These are phyloP conservation scores for Plantago coronopus DNA, from an alignment of 305 asterid species.

Conservation along the genomic window DNA sequence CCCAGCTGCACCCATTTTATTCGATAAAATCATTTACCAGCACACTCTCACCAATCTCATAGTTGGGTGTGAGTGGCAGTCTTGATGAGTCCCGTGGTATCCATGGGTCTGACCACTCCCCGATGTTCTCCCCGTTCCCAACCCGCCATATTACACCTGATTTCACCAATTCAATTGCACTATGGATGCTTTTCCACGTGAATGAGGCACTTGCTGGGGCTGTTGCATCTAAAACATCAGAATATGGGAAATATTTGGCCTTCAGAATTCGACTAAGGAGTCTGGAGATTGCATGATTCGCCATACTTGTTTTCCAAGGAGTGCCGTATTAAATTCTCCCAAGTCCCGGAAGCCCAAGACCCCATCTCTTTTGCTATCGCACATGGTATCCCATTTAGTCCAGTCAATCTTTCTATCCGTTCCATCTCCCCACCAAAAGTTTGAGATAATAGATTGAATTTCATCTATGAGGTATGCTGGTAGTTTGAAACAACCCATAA, in stretches of 20 bases:
- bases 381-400: not conserved
- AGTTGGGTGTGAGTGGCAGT: too few relatives aligned
- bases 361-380: not conserved
- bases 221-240: not conserved
- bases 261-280: not conserved
- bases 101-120: too few relatives aligned
- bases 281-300: not conserved
- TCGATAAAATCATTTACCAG: too few relatives aligned
- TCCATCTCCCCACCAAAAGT: too few relatives aligned
- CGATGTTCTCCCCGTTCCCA: too few relatives aligned
- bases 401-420: too few relatives aligned
- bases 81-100: too few relatives aligned
- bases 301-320: not conserved
- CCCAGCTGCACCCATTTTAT: too few relatives aligned
- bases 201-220: not conserved
- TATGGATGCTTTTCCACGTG: not conserved
- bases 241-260: not conserved
- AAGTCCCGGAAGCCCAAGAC: not conserved
- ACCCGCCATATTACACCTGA: not conserved
- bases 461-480: too few relatives aligned
- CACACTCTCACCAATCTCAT: too few relatives aligned
- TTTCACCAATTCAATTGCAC: not conserved
- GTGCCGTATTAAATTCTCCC: not conserved
- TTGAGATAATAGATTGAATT: too few relatives aligned
- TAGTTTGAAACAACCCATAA: too few relatives aligned